Evolutionary conservation across 1,284 basidiomycete genomes (phyloP).

Genomic region (Puccinia coronata): DNA sequence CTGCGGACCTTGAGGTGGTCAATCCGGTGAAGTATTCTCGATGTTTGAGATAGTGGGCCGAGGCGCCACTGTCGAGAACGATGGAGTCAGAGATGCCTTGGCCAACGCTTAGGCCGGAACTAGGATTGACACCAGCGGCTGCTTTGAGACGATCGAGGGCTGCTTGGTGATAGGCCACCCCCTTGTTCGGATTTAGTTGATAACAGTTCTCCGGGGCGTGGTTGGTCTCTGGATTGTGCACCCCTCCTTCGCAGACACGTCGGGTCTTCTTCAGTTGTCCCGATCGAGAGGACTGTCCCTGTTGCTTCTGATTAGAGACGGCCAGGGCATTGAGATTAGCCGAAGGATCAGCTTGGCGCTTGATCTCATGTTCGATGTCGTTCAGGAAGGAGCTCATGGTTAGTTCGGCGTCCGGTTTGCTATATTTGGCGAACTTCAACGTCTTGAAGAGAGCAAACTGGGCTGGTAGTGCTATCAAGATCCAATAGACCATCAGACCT

Average conservation of each 20-base stretch:
- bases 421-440: neutral
- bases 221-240: neutral
- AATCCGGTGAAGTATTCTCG: neutral
- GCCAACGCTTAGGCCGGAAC: neutral
- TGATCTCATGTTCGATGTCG: neutral
- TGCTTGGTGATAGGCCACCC: neutral
- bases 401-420: neutral
- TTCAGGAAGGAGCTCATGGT: neutral
- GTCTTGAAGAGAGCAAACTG: neutral
- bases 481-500: neutral
- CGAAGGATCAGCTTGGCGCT: neutral
- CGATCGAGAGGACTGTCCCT: neutral
- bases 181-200: neutral
- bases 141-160: neutral
- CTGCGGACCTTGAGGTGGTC: neutral
- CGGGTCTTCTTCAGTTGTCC: neutral
- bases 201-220: neutral
- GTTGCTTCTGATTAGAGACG: neutral
- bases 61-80: conserved; percentile 16
- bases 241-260: neutral
- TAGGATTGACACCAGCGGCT: neutral
- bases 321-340: neutral
- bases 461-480: neutral
- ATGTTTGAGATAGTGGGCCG: neutral
- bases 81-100: neutral